Conservation (phyloP, 2,329 filamentous ascomycete species). For the Aspergillus aculeatinus region DNA sequence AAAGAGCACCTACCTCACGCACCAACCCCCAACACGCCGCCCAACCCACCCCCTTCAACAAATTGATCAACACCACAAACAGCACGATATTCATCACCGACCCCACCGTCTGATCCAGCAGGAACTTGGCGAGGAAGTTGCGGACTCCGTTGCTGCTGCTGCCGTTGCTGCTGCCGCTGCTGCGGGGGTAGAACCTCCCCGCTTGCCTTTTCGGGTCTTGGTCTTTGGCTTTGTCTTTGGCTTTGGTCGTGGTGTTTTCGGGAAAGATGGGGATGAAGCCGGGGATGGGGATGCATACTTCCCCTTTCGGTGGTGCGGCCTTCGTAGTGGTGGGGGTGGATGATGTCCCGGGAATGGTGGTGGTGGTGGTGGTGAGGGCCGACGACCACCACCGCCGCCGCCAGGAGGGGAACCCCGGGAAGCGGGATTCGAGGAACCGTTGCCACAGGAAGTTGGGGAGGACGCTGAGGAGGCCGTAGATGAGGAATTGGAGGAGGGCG, state of each 20-base stretch:
- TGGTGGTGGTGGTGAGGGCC: neutral
- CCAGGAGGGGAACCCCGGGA: slow-evolving; percentile 61
- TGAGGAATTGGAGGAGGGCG: slow-evolving; percentile 72
- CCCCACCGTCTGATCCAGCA: slow-evolving; percentile 58
- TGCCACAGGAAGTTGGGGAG: slow-evolving; percentile 90
- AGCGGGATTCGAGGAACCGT: slow-evolving; percentile 69
- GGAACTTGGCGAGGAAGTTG: slow-evolving; percentile 53
- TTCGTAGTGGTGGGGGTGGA: too few species aligned
- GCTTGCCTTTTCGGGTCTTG: too few species aligned
- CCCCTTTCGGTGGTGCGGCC: neutral
- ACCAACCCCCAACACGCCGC: slow-evolving; percentile 29
- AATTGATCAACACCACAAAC: slow-evolving; percentile 57
- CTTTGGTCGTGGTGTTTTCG: too few species aligned
- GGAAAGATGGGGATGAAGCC: neutral
- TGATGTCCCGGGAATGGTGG: too few species aligned
- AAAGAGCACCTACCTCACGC: slow-evolving; percentile 29
- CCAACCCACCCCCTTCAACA: slow-evolving; percentile 37
- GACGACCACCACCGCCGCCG: neutral
- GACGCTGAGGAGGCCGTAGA: slow-evolving; percentile 70
- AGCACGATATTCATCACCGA: slow-evolving; percentile 57
- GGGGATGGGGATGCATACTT: neutral
- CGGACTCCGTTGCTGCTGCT: slow-evolving; percentile 37
- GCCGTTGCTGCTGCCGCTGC: neutral
- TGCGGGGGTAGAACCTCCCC: neutral
- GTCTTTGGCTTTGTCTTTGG: too few species aligned